Evolutionary conservation across 352 stramenopile genomes (phyloP).

Genomic region (Pythium brachiatum): DNA sequence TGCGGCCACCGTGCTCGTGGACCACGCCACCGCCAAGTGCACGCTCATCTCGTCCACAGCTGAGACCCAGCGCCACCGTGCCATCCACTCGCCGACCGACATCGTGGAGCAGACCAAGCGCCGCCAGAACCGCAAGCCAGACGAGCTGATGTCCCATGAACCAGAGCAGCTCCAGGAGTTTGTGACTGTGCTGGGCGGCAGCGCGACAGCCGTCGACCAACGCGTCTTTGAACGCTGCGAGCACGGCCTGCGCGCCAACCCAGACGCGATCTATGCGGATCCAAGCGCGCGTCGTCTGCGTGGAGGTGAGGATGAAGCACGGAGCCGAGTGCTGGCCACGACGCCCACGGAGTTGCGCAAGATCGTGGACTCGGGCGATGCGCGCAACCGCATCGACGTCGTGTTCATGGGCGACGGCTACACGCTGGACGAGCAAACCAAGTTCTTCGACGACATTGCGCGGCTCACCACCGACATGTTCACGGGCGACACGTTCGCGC

Average conservation of each 20-base stretch:
- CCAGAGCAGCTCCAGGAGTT: conserved; percentile 12
- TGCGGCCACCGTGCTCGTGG: conserved; percentile 7
- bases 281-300: background rate
- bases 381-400: conserved; percentile 38
- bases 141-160: conserved; percentile 12
- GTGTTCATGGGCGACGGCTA: conserved; percentile 51
- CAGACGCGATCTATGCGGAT: background rate
- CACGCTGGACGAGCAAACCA: conserved; percentile 23
- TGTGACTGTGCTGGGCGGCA: conserved; percentile 21
- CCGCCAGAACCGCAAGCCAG: conserved; percentile 21
- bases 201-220: conserved; percentile 11
- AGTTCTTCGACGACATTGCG: conserved; percentile 38
- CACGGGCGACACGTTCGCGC: conserved; percentile 20
- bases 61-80: conserved; percentile 20
- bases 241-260: conserved; percentile 2
- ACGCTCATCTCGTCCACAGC: conserved; percentile 15
- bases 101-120: conserved; percentile 15
- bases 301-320: too few species aligned
- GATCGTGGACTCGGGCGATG: conserved; percentile 38
- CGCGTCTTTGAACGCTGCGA: background rate
- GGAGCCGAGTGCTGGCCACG: background rate
- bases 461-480: conserved; percentile 42
- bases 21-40: conserved; percentile 2
- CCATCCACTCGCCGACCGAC: conserved; percentile 17
- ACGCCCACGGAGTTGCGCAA: conserved; percentile 15